Evolutionary conservation across 495 filamentous ascomycete genomes (phyloP), one percentile per base, ranked within the genome.

Genomic region (Platismatia glauca): DNA sequence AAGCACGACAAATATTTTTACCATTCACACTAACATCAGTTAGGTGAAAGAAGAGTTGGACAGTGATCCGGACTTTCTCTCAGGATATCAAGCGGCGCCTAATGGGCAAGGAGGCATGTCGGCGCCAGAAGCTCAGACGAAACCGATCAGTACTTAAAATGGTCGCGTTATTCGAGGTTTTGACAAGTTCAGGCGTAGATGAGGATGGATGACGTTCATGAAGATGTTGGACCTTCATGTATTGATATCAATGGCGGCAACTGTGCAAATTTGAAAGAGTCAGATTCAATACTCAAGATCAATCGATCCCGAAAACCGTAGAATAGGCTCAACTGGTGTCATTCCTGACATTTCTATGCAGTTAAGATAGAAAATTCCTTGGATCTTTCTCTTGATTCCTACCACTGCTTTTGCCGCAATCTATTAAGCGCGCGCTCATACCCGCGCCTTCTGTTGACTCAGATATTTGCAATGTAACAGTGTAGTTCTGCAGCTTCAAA

Each of bases 41-140:
- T 31, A 52, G 48, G 48, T 97, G 78, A 92, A 92, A 69, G 90
- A 94, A 57, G 86, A 82, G 60, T 75, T 93, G 33, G 75, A 78
- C 50, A 83, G 82, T 64, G 88, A 91, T 70, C 81, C 85, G 0
- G 86, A 89, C 44, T 97, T 95, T 75, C 76, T 97, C 63, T 83
- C 81, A 61, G 78, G 84, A 39, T 90, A 86, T 71, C 58, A 64
- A 37, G 78, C 78, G 7, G 77, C 77, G 29, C 78, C 70, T 59
- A 79, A 77, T 66, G 70, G 68, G 1, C 64, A 68, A 35, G 70
- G 70, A 29, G 70, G 68, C 1, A 69, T 69, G 63, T 66, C 69
- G 34, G 68, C 63, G 24, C 69, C 68, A 34, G 68, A 70, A 43
- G 63, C 60, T 33, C 69, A 70, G 55, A 64, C 43, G 38, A 46